A percentile compares a stretch with the other conserved stretches of the same genome.
Conservation (phyloP, 371 early-diverging fungal species). For the Mucor mucedo region DNA sequence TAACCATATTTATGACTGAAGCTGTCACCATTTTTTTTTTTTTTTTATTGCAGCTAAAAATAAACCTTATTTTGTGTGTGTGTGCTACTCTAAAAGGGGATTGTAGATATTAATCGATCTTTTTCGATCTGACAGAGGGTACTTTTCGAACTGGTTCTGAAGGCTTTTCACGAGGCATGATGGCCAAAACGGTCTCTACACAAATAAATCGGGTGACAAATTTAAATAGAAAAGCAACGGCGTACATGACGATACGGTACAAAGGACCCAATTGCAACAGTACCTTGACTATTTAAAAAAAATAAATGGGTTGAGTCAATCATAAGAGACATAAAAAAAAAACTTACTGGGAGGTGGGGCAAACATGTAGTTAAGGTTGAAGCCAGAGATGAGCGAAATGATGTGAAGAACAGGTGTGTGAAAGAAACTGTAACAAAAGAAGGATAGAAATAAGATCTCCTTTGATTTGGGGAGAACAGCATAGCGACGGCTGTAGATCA, state of each 20-base stretch:
- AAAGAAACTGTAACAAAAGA: slow-evolving; percentile 61
- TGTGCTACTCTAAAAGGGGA: no score
- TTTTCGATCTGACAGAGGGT: not conserved
- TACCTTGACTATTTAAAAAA: slow-evolving; percentile 34
- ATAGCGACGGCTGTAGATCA: slow-evolving; percentile 63
- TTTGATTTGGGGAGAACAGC: slow-evolving; percentile 59
- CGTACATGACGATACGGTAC: slow-evolving; percentile 48
- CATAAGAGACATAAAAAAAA: not conserved
- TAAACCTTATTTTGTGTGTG: slow-evolving; percentile 69
- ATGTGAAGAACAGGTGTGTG: slow-evolving; percentile 59
- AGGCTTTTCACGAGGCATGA: slow-evolving; percentile 26
- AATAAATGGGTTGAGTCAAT: not conserved
- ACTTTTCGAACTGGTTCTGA: not conserved
- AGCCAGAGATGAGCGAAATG: slow-evolving; percentile 55
- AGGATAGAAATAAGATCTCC: slow-evolving; percentile 58
- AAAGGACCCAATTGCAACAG: slow-evolving; percentile 45
- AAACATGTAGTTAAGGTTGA: slow-evolving; percentile 66
- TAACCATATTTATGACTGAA: not conserved
- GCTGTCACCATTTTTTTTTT: not conserved
- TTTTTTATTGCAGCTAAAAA: no score
- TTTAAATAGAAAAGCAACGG: slow-evolving; percentile 33
- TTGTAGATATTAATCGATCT: slow-evolving; percentile 1
- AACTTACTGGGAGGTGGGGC: slow-evolving; percentile 62
- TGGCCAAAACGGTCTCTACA: slow-evolving; percentile 21
- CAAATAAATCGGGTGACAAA: slow-evolving; percentile 38